Base-by-base conservation (phyloP, 805 yeast species). In the Candida easanensis region DNA sequence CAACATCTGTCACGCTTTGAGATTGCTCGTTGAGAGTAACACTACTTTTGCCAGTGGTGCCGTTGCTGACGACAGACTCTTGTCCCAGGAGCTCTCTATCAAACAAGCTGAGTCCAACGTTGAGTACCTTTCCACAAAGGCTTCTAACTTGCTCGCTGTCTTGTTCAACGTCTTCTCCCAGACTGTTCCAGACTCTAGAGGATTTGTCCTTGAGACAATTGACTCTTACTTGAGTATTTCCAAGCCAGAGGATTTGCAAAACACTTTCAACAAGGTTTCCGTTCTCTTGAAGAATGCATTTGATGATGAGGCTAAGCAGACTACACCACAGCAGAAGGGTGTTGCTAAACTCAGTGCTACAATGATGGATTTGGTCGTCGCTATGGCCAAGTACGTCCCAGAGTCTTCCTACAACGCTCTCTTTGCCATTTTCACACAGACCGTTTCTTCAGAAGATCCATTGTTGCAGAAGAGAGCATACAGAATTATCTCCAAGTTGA, bases 141-240 rank as follows among this genome's bases (percentile, higher is more conserved):
- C 96, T 5, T 65, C 86, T 4, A 90, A 93, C 51, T 60, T 93
- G 38, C 70, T 93, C 39, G 84, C 96, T 11, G 97, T 89, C 17
- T 69, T 93, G 39, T 88, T 91, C 72, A 93, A 93, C 57, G 95
- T 93, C 15, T 93, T 86, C 65, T 79, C 91, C n/a, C 90, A 89
- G 53, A 89, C 97, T 10, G 67, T 79, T 35, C 84, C 93, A 30
- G 93, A 87, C 41, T 76, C 88, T 14, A 80, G 98, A 63, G 86
- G 88, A 11, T 88, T 74, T 62, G 80, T 93, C 39, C 73, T 89
- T 45, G 97, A 91, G 49, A 82, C 97, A 9, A 87, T 91, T 55
- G 90, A 88, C 54, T 76, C 82, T 0, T 90, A 83, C 62, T 69
- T 93, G 47, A 78, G 80, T 48, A 80, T 91, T 30, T 77, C 89